Conservation (phyloP, 192 early-diverging fungal species). For the Mortierella hygrophila region DNA sequence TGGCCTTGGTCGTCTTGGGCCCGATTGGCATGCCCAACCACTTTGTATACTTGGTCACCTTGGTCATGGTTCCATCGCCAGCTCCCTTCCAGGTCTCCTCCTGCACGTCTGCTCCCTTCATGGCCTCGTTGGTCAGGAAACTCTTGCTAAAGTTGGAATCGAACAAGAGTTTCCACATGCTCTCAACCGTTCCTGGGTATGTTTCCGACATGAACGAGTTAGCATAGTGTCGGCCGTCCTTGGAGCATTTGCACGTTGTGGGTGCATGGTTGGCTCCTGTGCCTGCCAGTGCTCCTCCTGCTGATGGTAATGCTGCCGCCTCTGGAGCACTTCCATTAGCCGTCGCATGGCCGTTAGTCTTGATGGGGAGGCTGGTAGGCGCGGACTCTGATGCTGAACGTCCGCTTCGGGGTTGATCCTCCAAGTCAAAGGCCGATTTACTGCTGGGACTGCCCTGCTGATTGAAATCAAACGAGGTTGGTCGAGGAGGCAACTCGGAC, state of each 20-base stretch:
- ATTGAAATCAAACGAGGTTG: constrained; percentile 20
- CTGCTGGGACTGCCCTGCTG: constrained; percentile 1
- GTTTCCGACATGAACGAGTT: constrained; percentile 59
- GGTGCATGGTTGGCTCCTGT: constrained; percentile 12
- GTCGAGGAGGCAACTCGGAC: constrained; percentile 35
- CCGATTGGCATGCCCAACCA: constrained; percentile 48
- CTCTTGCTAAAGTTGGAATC: constrained; percentile 59
- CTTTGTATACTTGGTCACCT: constrained; percentile 37
- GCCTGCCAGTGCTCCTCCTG: neutral
- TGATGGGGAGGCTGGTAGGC: constrained; percentile 1
- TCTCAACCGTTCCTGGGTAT: constrained; percentile 61
- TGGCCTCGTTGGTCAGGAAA: constrained; percentile 60
- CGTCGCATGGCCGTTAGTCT: neutral
- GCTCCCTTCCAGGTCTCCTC: constrained; percentile 28
- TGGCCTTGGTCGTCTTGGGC: constrained; percentile 69
- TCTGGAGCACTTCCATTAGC: neutral
- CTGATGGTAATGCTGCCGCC: neutral
- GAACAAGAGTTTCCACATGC: constrained; percentile 68
- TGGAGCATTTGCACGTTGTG: constrained; percentile 64
- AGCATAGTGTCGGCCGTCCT: constrained; percentile 59
- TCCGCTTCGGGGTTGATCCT: neutral
- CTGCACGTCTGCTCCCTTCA: constrained; percentile 61
- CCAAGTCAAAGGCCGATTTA: neutral
- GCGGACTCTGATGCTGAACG: neutral
- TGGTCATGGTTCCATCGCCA: constrained; percentile 24